phyloP scores from a whole-genome alignment of 495 filamentous ascomycete species.

The Penicillium ochrochloron region DNA sequence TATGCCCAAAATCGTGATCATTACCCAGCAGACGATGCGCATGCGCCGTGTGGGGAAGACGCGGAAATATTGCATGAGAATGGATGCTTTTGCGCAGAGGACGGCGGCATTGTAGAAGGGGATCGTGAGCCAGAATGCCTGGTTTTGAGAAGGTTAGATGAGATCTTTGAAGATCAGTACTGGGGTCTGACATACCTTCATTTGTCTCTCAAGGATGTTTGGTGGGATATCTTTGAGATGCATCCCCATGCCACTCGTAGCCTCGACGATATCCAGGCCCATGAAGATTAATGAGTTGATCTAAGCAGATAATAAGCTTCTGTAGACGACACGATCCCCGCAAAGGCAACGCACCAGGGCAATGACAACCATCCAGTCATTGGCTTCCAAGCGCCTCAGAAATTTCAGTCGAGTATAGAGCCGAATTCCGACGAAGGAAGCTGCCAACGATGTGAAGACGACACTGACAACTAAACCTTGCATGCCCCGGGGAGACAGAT shows the following conservation, averaged over 20 bases:
- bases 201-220: slow-evolving; percentile 37
- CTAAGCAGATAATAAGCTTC: slow-evolving; percentile 19
- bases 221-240: slow-evolving; percentile 43
- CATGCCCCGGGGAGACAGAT: slow-evolving; percentile 34
- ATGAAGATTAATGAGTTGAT: slow-evolving; percentile 48
- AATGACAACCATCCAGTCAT: slow-evolving; percentile 51
- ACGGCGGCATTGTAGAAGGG: slow-evolving; percentile 55
- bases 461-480: slow-evolving; percentile 41
- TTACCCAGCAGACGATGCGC: slow-evolving; percentile 47
- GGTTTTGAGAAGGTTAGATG: background rate
- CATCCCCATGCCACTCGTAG: slow-evolving; percentile 48
- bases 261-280: slow-evolving; percentile 45
- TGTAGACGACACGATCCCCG: too few species aligned
- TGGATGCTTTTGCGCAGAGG: slow-evolving; percentile 57
- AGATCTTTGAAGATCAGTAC: background rate
- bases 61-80: slow-evolving; percentile 54
- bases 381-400: slow-evolving; percentile 43
- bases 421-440: slow-evolving; percentile 40
- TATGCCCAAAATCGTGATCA: slow-evolving; percentile 45
- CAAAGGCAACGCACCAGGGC: slow-evolving; percentile 36
- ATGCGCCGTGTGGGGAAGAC: slow-evolving; percentile 49
- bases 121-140: slow-evolving; percentile 52
- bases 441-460: slow-evolving; percentile 44
- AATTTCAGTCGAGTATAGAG: slow-evolving; percentile 44
- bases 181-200: slow-evolving; percentile 38